Evolutionary conservation across 257 asterid genomes (phyloP).

Genomic region (Jacaranda copaia): DNA sequence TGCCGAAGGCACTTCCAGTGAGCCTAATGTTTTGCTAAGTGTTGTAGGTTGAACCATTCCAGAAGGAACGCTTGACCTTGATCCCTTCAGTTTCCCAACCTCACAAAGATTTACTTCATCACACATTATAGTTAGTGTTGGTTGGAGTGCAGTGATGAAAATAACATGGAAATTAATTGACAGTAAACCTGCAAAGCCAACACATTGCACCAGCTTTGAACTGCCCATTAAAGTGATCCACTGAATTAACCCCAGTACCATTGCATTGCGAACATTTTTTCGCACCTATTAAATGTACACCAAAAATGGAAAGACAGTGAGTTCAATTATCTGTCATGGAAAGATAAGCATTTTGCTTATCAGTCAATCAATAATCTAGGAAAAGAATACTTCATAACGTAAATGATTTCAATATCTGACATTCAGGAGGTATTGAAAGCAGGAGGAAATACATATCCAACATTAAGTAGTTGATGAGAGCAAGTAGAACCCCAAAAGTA

Average conservation of each 20-base stretch:
- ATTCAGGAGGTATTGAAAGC: neutral
- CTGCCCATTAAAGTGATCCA: slow-evolving; percentile 90
- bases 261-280: slow-evolving; percentile 71
- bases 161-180: neutral
- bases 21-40: no score
- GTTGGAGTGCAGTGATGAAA: neutral
- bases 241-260: slow-evolving; percentile 74
- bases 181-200: slow-evolving; percentile 90
- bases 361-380: neutral
- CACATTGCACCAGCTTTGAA: slow-evolving; percentile 86
- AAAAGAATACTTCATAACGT: neutral
- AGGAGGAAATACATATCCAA: neutral
- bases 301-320: slow-evolving; percentile 17
- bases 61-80: no score
- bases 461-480: neutral
- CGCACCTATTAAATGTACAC: slow-evolving; percentile 49
- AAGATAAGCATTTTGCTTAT: neutral
- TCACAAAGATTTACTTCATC: no score
- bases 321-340: neutral
- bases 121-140: neutral
- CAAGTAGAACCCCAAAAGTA: no score
- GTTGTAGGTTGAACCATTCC: no score
- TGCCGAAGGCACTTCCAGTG: no score
- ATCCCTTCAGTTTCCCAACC: no score
- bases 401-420: neutral